These are phyloP conservation scores for Sporothrix variecibatus DNA, from an alignment of 2,329 filamentous ascomycete species.

Conservation along the genomic window DNA sequence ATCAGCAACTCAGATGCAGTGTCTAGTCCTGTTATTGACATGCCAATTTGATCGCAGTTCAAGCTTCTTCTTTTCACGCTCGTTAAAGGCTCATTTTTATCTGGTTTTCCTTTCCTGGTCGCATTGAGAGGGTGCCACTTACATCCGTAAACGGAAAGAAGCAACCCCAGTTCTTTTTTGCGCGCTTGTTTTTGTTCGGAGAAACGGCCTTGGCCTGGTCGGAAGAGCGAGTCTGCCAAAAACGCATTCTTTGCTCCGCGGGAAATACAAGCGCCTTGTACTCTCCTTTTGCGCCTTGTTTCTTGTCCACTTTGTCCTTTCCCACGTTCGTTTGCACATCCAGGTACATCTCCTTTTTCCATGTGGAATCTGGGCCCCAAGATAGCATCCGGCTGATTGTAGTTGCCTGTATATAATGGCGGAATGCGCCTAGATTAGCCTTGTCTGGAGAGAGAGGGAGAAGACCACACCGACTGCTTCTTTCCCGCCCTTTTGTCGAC, in stretches of 20 bases:
- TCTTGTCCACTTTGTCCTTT: neutral
- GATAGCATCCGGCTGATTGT: neutral
- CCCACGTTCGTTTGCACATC: neutral
- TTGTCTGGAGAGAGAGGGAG: neutral
- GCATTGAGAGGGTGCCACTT: neutral
- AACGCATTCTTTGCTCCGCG: conserved; percentile 13
- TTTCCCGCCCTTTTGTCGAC: neutral
- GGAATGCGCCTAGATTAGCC: conserved; percentile 16
- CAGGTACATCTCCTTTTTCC: neutral
- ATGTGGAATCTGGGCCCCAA: neutral
- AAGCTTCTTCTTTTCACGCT: neutral
- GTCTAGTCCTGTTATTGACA: neutral
- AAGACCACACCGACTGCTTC: neutral
- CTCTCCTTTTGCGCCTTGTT: neutral
- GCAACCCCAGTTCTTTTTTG: neutral
- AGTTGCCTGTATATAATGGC: conserved; percentile 4
- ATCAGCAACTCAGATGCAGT: neutral
- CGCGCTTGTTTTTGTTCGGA: conserved; percentile 11
- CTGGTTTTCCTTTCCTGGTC: neutral
- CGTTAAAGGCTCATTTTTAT: neutral
- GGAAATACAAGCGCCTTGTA: conserved; percentile 14
- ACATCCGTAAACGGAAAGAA: conserved; percentile 3
- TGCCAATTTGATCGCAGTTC: neutral
- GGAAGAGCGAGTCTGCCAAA: conserved; percentile 14
- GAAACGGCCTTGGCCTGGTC: conserved; percentile 6